Conservation (phyloP, 2,329 filamentous ascomycete species). For the Stachybotrys elegans region DNA sequence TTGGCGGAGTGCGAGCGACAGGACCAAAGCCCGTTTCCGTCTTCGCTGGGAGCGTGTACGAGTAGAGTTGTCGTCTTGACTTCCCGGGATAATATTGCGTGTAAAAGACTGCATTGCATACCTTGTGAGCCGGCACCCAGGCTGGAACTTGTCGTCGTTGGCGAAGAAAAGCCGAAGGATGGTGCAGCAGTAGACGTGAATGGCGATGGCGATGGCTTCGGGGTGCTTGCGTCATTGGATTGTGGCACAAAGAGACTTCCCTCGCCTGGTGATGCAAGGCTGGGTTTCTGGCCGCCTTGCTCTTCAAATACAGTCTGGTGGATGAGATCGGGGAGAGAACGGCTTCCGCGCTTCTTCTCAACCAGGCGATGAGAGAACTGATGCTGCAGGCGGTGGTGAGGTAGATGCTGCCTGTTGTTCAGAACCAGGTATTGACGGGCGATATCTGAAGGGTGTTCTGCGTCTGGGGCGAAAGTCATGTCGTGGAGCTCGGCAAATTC, state of each 20-base stretch:
- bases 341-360: conserved; percentile 52
- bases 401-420: conserved; percentile 36
- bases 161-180: conserved; percentile 6
- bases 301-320: conserved; percentile 49
- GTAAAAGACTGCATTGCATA: conserved; percentile 2
- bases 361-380: conserved; percentile 52
- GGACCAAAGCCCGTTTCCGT: no score
- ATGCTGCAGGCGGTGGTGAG: conserved; percentile 48
- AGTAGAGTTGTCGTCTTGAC: conserved; percentile 4
- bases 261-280: conserved; percentile 14
- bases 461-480: conserved; percentile 41
- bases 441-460: conserved; percentile 27
- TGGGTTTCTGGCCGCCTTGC: conserved; percentile 4
- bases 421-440: conserved; percentile 37
- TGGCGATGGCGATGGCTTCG: conserved; percentile 4
- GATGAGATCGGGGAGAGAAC: conserved; percentile 49
- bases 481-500: conserved; percentile 57
- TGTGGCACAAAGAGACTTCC: conserved; percentile 24
- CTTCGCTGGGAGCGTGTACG: no score
- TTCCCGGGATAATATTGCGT: no score
- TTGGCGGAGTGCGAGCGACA: no score
- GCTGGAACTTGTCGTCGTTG: conserved; percentile 8
- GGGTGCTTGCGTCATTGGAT: conserved; percentile 5
- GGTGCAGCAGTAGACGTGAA: no score
- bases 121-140: not conserved